Conservation (phyloP, 192 early-diverging fungal genomes). For the Backusella circina region DNA sequence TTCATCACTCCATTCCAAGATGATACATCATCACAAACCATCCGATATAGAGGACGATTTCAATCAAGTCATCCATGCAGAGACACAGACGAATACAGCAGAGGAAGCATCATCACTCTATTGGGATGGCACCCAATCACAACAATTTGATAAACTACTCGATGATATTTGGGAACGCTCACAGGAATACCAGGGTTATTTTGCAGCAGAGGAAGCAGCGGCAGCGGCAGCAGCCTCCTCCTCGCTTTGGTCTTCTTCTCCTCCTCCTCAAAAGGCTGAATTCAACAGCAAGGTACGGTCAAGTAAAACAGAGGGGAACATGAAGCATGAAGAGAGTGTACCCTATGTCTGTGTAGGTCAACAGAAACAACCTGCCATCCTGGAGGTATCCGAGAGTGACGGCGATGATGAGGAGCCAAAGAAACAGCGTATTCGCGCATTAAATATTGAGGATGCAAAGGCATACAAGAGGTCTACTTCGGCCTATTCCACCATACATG, state of each 20-base stretch:
- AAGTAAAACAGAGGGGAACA: constrained; percentile 1
- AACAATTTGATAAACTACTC: constrained; percentile 3
- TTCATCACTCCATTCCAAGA: neutral
- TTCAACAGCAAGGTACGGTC: neutral
- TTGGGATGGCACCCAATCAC: constrained; percentile 8
- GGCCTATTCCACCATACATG: neutral
- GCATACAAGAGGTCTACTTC: constrained; percentile 2
- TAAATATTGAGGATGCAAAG: constrained; percentile 1
- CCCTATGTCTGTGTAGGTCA: neutral
- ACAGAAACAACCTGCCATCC: neutral
- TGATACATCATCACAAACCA: neutral
- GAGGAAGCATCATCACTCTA: neutral
- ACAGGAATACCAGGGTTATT: constrained; percentile 11
- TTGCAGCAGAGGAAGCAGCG: neutral
- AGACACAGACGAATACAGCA: neutral
- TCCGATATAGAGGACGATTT: neutral
- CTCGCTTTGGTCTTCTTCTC: neutral
- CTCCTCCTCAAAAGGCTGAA: too few species aligned
- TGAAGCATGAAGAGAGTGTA: neutral
- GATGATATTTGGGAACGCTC: constrained; percentile 4
- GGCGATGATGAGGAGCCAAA: neutral
- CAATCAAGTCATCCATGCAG: neutral
- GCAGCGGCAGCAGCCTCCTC: neutral
- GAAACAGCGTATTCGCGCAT: neutral
- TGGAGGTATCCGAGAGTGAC: neutral